Evolutionary conservation across 768 basidiomycete species (phyloP).

Genomic region (Hebeloma cylindrosporum): DNA sequence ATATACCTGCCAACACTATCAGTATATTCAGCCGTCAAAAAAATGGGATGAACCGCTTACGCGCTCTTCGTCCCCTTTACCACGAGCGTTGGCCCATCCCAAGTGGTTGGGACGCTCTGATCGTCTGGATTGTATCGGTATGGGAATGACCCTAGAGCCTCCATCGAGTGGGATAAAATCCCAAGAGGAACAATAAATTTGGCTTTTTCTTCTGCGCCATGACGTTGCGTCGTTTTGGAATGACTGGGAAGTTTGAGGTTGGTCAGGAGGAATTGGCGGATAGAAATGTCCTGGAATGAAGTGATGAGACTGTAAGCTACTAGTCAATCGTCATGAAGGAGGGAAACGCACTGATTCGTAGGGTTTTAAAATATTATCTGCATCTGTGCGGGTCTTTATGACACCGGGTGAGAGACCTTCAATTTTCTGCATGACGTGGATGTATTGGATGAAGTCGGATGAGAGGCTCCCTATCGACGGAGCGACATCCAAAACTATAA

Average conservation of each 20-base stretch:
- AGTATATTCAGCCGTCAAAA: not conserved
- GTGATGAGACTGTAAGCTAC: not conserved
- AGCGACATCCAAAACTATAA: conserved; percentile 82
- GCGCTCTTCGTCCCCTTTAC: conserved; percentile 79
- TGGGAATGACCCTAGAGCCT: conserved; percentile 77
- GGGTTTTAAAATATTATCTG: conserved; percentile 59
- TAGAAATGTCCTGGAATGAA: conserved; percentile 58
- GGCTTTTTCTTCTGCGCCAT: conserved; percentile 31
- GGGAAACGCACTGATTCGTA: conserved; percentile 60
- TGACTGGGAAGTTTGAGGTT: conserved; percentile 55
- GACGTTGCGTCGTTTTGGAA: conserved; percentile 21
- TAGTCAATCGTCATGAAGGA: not conserved
- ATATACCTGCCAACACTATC: conserved; percentile 53
- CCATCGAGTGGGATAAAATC: conserved; percentile 60
- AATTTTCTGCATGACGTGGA: conserved; percentile 73
- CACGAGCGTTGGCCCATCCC: conserved; percentile 65
- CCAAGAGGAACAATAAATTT: conserved; percentile 75
- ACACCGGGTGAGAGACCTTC: conserved; percentile 44
- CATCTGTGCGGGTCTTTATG: conserved; percentile 65
- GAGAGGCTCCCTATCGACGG: conserved; percentile 61
- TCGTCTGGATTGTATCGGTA: conserved; percentile 37
- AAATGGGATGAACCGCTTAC: conserved; percentile 42
- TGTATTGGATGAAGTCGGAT: conserved; percentile 63
- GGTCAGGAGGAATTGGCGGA: conserved; percentile 84
- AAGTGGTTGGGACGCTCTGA: conserved; percentile 25